Conservation (phyloP, 1,284 basidiomycete genomes). For the Megacollybia platyphylla region DNA sequence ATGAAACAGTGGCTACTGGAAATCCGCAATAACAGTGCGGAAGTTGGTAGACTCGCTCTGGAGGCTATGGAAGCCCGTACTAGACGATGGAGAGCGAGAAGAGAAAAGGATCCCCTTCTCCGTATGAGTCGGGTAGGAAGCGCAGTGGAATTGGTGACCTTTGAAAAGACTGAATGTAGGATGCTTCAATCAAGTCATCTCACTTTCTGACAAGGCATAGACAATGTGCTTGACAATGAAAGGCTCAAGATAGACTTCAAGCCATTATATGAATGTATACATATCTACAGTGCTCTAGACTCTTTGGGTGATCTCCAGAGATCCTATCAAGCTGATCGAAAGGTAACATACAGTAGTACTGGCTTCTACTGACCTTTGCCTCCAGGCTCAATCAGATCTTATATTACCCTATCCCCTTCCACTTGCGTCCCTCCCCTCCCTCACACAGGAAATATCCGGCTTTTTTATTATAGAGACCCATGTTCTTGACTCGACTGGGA, state of each 20-base stretch:
- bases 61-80: slow-evolving; percentile 84
- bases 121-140: slow-evolving; percentile 82
- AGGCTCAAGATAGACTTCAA: slow-evolving; percentile 85
- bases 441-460: slow-evolving; percentile 93
- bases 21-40: slow-evolving; percentile 79
- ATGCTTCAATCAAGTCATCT: slow-evolving; percentile 3
- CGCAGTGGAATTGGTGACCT: slow-evolving; percentile 86
- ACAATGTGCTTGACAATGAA: slow-evolving; percentile 87
- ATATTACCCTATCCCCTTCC: slow-evolving; percentile 71
- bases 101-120: slow-evolving; percentile 68
- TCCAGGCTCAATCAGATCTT: slow-evolving; percentile 88
- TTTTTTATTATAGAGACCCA: slow-evolving; percentile 97
- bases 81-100: slow-evolving; percentile 72
- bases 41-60: slow-evolving; percentile 81
- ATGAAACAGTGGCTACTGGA: slow-evolving; percentile 97
- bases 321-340: slow-evolving; percentile 92
- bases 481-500: slow-evolving; percentile 78
- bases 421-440: slow-evolving; percentile 39
- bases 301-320: slow-evolving; percentile 80
- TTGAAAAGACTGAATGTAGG: slow-evolving; percentile 92
- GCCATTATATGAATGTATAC: slow-evolving; percentile 93
- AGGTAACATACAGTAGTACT: slow-evolving; percentile 32
- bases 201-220: slow-evolving; percentile 24
- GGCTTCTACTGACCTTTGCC: slow-evolving; percentile 1
- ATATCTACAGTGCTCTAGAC: slow-evolving; percentile 90